Conservation (phyloP, 1,284 basidiomycete genomes). For the Peniophora sp. region DNA sequence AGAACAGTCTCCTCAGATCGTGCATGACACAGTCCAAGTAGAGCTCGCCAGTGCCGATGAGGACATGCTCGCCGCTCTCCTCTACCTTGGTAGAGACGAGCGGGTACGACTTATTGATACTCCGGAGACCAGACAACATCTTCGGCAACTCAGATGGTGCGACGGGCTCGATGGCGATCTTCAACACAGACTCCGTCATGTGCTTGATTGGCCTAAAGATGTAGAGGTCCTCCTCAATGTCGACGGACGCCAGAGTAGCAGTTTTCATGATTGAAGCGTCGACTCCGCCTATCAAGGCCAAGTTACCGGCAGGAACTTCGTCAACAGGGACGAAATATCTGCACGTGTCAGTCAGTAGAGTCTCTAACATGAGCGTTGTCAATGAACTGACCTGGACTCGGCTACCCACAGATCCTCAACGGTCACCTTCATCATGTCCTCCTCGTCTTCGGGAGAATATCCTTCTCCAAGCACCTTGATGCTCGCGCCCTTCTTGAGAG, state of each 20-base stretch:
- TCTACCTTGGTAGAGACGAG: slow-evolving; percentile 94
- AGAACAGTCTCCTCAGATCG: slow-evolving; percentile 86
- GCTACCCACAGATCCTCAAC: slow-evolving; percentile 87
- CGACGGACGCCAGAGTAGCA: slow-evolving; percentile 75
- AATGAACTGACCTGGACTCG: slow-evolving; percentile 66
- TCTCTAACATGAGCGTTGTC: slow-evolving; percentile 5
- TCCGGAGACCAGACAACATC: slow-evolving; percentile 95
- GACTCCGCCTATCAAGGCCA: slow-evolving; percentile 88
- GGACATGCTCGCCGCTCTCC: slow-evolving; percentile 95
- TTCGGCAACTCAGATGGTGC: slow-evolving; percentile 96
- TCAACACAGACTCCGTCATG: slow-evolving; percentile 95
- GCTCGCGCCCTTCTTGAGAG: slow-evolving; percentile 72
- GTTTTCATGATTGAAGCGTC: slow-evolving; percentile 94
- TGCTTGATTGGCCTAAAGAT: slow-evolving; percentile 96
- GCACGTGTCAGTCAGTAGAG: background rate
- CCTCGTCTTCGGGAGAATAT: slow-evolving; percentile 96
- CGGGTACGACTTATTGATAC: slow-evolving; percentile 97
- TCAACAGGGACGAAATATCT: slow-evolving; percentile 89
- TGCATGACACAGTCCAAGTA: slow-evolving; percentile 98
- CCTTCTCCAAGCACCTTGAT: slow-evolving; percentile 97
- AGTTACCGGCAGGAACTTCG: slow-evolving; percentile 86
- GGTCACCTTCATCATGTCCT: slow-evolving; percentile 88
- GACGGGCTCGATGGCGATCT: slow-evolving; percentile 97
- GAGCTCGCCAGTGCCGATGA: slow-evolving; percentile 95
- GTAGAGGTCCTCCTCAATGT: slow-evolving; percentile 79